Conservation (phyloP, 2,329 filamentous ascomycete genomes). For the Penicillium fuscoglaucum region DNA sequence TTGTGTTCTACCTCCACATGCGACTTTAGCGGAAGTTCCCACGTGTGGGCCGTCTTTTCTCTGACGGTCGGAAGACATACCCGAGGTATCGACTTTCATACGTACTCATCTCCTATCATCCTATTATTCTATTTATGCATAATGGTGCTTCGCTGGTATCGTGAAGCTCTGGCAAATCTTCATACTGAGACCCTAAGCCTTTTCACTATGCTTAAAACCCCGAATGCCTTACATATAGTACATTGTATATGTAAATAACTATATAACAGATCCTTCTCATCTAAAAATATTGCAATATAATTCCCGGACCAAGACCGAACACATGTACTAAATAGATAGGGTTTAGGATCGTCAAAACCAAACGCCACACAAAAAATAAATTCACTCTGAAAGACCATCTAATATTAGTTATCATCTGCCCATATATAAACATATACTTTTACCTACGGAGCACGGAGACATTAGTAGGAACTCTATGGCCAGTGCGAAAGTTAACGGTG, state of each 20-base stretch:
- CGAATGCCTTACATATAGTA: background rate
- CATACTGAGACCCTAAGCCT: background rate
- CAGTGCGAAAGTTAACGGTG: background rate
- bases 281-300: background rate
- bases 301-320: no score
- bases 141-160: background rate
- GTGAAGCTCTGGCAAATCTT: background rate
- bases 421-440: background rate
- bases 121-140: background rate
- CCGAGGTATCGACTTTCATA: background rate
- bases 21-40: background rate
- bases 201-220: background rate
- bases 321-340: background rate
- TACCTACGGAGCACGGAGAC: background rate
- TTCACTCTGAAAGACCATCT: background rate
- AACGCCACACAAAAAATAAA: background rate
- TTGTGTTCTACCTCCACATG: constrained; percentile 2
- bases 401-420: background rate
- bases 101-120: background rate
- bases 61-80: background rate
- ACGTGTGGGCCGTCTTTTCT: background rate
- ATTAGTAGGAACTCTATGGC: background rate
- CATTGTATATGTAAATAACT: background rate
- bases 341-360: background rate
- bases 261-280: background rate